Evolutionary conservation across 331 rosid species (phyloP), one percentile per base, ranked within the genome.

Genomic region (Pyracantha coccinea): DNA sequence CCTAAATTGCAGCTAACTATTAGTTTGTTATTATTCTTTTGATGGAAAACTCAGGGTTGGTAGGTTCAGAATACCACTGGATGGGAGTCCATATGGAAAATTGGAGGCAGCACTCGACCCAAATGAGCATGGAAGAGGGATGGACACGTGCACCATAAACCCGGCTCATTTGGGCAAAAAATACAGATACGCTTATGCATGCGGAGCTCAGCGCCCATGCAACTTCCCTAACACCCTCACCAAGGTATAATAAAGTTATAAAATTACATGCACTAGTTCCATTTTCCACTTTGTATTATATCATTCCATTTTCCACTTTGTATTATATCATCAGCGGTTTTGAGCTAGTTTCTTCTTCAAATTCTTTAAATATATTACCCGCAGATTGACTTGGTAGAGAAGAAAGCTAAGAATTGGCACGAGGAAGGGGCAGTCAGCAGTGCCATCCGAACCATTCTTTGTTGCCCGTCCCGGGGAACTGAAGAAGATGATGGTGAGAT

Each of bases 121-220:
- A n/a, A 84, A 95, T 55, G 96, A 95, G 81, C 99, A 95, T 74
- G 97, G 99, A 8, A 92, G 64, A 80, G 99, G 97, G 57, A 85
- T 92, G 85, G 99, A 95, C 76, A 95, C 92, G 99, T 95, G 99
- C 80, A 92, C 91, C 87, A 83, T 95, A 68, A 92, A 95, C 85
- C 99, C 93, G 27, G 79, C 84, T 5, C 74, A 76, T 73, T 27
- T 92, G 75, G 99, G 99, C 53, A 83, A 76, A 80, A 82, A 87
- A 68, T 95, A 95, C 80, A 85, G 96, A 89, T 95, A 86, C 76
- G 91, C 97, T 38, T 95, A 92, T 73, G 99, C 97, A 24, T 92
- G 96, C 83, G 99, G 99, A 61, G 99, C 99, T 19, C 73, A 69
- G 8, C 90, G 99, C 67, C 99, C 99, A 47, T 95, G 99, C 87